A percentile compares a stretch with the other conserved stretches of the same genome.
Evolutionary conservation across 495 filamentous ascomycete genomes (phyloP).

Genomic region (Chaetomidium leptoderma): DNA sequence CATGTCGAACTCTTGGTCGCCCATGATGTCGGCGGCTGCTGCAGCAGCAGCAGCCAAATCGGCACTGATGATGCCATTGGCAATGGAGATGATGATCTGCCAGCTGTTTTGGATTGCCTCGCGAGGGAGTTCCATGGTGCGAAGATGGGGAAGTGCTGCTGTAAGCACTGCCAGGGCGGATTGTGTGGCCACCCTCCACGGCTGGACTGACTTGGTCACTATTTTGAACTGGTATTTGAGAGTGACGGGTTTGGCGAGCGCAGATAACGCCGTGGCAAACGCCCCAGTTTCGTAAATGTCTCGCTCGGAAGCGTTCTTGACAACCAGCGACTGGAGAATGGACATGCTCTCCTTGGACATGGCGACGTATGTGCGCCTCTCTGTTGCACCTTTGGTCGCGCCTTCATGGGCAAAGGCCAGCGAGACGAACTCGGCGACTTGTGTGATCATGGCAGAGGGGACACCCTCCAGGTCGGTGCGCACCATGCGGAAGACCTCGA

Average conservation of each 20-base stretch:
- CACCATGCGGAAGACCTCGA: slow-evolving; percentile 67
- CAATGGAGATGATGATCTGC: slow-evolving; percentile 55
- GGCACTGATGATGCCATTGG: slow-evolving; percentile 56
- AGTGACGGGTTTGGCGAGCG: slow-evolving; percentile 61
- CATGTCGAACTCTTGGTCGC: slow-evolving; percentile 78
- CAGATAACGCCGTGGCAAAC: slow-evolving; percentile 54
- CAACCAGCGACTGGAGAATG: slow-evolving; percentile 60
- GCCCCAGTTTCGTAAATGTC: slow-evolving; percentile 64
- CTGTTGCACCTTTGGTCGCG: slow-evolving; percentile 29
- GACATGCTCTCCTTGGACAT: slow-evolving; percentile 74
- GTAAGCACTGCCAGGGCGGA: slow-evolving; percentile 64
- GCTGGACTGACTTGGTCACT: slow-evolving; percentile 51
- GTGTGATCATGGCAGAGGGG: slow-evolving; percentile 61
- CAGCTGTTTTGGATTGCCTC: slow-evolving; percentile 50
- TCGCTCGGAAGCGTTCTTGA: slow-evolving; percentile 55
- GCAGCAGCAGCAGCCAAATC: slow-evolving; percentile 44
- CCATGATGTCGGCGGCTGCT: slow-evolving; percentile 41
- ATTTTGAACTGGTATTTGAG: slow-evolving; percentile 69
- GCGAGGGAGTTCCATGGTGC: slow-evolving; percentile 49
- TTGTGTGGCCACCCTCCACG: slow-evolving; percentile 77
- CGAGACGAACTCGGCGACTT: slow-evolving; percentile 63
- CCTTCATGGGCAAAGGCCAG: slow-evolving; percentile 55
- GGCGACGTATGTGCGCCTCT: slow-evolving; percentile 74
- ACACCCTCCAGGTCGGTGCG: slow-evolving; percentile 63
- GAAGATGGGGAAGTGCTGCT: slow-evolving; percentile 59